Conservation (phyloP, 352 stramenopile genomes). For the Paralagenidium karlingii region DNA sequence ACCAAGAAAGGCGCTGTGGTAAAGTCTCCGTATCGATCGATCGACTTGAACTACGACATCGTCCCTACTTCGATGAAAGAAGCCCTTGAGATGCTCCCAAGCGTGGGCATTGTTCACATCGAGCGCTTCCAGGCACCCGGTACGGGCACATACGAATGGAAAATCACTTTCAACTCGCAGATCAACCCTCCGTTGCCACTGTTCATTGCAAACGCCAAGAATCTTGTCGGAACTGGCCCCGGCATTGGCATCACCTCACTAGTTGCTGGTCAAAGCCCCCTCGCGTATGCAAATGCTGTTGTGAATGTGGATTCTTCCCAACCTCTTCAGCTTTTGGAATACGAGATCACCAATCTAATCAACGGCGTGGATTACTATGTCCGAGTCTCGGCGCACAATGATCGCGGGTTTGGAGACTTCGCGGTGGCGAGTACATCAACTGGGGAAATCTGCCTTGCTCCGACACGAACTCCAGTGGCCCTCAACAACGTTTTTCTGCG, state of each 20-base stretch:
- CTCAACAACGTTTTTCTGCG: constrained; percentile 28
- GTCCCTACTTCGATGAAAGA: constrained; percentile 44
- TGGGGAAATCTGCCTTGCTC: constrained; percentile 12
- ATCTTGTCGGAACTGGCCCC: constrained; percentile 12
- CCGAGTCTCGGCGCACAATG: constrained; percentile 71
- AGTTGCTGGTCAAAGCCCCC: constrained; percentile 15
- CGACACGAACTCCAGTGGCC: constrained; percentile 33
- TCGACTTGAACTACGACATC: constrained; percentile 32
- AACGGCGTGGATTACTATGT: constrained; percentile 63
- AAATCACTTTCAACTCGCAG: constrained; percentile 89
- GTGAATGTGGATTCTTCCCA: constrained; percentile 8
- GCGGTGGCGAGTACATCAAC: constrained; percentile 10
- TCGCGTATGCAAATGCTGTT: constrained; percentile 18
- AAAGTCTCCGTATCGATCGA: constrained; percentile 47
- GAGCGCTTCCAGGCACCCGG: constrained; percentile 56
- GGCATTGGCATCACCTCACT: constrained; percentile 10
- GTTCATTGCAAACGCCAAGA: constrained; percentile 38
- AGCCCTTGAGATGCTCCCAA: constrained; percentile 82
- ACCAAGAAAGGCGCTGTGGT: constrained; percentile 22
- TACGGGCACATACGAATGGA: constrained; percentile 75
- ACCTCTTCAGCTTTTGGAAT: constrained; percentile 10
- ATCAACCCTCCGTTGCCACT: constrained; percentile 18
- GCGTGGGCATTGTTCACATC: constrained; percentile 83
- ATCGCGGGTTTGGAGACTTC: constrained; percentile 67
- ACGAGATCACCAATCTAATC: constrained; percentile 38